Base-by-base conservation (phyloP, 2,329 filamentous ascomycete genomes). In the Peltaster fructicola region DNA sequence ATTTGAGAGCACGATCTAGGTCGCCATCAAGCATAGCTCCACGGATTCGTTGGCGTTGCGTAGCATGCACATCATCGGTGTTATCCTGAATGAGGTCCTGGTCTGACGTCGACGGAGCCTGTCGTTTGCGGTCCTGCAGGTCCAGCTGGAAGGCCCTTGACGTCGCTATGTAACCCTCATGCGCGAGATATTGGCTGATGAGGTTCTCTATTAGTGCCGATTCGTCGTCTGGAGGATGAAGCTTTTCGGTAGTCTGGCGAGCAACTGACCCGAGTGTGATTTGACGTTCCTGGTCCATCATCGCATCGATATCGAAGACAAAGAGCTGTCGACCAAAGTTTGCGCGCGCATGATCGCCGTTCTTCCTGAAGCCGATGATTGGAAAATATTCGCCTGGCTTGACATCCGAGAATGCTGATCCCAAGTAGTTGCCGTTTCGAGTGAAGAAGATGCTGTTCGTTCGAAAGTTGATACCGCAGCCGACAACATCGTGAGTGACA, bases 81-180 rank as follows among this genome's bases (percentile, higher is more conserved):
- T 28, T 20, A 32, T 41, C 34, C n/a, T n/a, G n/a, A n/a, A n/a
- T n/a, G n/a, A n/a, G n/a, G 10, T 39, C 28, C 14, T 33, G 29
- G 15, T 30, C 30, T 7, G 16, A 15, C 13, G 20, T 21, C 9
- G 12, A 10, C 23, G 14, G 7, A 17, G 10, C n/a, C n/a, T 17
- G 9, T 11, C 11, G 8, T 7, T 15, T 20, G 8, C 27, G 18
- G 8, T 22, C 10, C 26, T 68, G 65, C 14, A 91, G 70, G 43
- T 95, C 85, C 38, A 75, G 64, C 10, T 32, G 28, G 57, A 98
- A 95, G 1, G 80, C 81, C 34, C 73, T 69, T 6, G 84, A 84
- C 0, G 85, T 92, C 37, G 93, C 85, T 6, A 93, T 75, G 38
- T 93, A 95, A 30, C 88, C 88, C 41, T 95, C 88, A 39, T 95